Base-by-base conservation (phyloP, 1,284 basidiomycete genomes). In the Cryptococcus hybrid region DNA sequence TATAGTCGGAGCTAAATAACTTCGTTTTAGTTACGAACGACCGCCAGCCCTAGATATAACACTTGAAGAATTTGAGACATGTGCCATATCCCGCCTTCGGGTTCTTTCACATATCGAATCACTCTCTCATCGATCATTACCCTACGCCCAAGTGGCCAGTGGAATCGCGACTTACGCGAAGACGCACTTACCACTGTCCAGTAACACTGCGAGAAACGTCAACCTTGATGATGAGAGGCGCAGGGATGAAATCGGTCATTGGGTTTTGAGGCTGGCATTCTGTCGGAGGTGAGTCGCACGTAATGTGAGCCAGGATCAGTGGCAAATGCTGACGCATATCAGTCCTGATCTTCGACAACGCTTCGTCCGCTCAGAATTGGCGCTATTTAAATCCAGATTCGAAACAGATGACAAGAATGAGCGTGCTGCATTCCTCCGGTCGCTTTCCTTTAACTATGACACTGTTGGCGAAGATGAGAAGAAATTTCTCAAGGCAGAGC, bases 41-140 rank as follows among this genome's bases (percentile, higher is more conserved):
- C 90, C 93, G 11, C 95, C 95, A 5, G 73, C 84, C 12, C 87
- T 88, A 49, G 94, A 99, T 68, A 88, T 99, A 36, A 95, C 93
- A 1, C 83, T 99, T 18, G 96, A 99, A 72, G 90, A 98, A 64
- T 99, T 99, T 67, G 96, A 99, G 78, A 87, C 84, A 3, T 92
- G 85, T 75, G 96, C 95, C 0, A 84, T 99, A 24, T 87, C 95
- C 65, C 83, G 96, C 36, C 82, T 99, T 4, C 70, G 68, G 73
- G 85, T 99, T 15, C 83, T 99, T 6, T 90, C 93, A 5, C 92
- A 98, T 75, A 96, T 99, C 63, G 96, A 99, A 73, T 88, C 94
- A 0, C 86, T 52, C 59, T 80, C 60, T 61, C 78, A 69, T 70
- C 78, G 69, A 68, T 80, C 70, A 58, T 78, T 67, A 54, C 78